Evolutionary conservation across 2,329 filamentous ascomycete species (phyloP), one percentile per base, ranked within the genome.

Genomic region (Lasiodiplodia sp.): DNA sequence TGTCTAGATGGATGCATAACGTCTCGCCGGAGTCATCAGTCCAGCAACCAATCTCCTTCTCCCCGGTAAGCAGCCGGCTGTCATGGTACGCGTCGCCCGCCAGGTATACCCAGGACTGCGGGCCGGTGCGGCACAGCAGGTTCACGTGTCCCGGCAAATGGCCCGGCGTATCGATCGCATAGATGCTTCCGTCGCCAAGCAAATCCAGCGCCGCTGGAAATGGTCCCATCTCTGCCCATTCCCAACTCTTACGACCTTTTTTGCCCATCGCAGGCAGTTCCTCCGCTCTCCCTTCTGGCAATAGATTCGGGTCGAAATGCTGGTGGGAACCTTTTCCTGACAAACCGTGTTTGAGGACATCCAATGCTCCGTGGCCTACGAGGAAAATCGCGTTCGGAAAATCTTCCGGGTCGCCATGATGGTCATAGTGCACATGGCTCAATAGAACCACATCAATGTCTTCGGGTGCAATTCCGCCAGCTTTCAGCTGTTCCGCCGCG

Each of bases 11-110:
- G 58, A 87, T 85, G 71, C 85, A 86, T 57, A 84, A 76, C 66
- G 76, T 55, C 3, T 79, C 78, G 1, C 85, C 84, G 25, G 75
- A 76, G 2, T 79, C 80, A 70, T 85, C 82, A 57, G 82, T 78
- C 75, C 84, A 87, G 66, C 82, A 74, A 2, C 85, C 86, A 64
- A 88, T 85, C 0, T 78, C 82, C 70, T 81, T 85, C 73, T 87
- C 85, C 0, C 85, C 84, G 1, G 76, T 82, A 73, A 88, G 73
- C 2, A 88, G 79, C 49, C 86, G 73, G 0, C 76, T 75, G 72
- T 88, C 85, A 71, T 88, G 86, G 69, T 83, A 88, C 38, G 83
- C 83, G 72, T 88, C 86, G 0, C 85, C 86, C 8, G 81, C 83
- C 0, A 88, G 79, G 71, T 83, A 84, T 0, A 86, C 76, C 78